Percentiles rank a stretch among this genome's conserved stretches.
Evolutionary conservation across 352 stramenopile species (phyloP).

Genomic region (Globisporangium barbulae): DNA sequence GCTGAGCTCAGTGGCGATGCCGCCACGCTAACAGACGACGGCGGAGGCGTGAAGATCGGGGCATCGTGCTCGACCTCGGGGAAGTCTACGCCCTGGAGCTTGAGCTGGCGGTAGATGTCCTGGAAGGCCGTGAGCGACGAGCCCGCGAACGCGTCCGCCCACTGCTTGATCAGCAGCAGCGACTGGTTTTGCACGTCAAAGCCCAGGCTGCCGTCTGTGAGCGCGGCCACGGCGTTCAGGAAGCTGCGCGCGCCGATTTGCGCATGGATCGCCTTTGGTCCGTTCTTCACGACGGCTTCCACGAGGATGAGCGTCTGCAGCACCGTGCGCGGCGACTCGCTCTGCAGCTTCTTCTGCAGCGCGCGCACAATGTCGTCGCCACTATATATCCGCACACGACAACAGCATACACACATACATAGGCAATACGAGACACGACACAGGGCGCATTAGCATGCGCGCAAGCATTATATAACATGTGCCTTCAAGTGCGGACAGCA

Average conservation of each 20-base stretch:
- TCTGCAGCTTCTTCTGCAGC: constrained; percentile 60
- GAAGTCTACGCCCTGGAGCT: constrained; percentile 70
- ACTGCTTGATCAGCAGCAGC: constrained; percentile 78
- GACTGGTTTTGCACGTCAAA: constrained; percentile 78
- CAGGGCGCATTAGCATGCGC: not conserved
- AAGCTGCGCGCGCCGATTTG: constrained; percentile 62
- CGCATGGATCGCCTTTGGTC: constrained; percentile 45
- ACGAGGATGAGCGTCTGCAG: constrained; percentile 60
- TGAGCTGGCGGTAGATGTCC: constrained; percentile 74
- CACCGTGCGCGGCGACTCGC: constrained; percentile 33
- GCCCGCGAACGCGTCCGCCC: constrained; percentile 63
- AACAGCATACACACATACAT: not conserved
- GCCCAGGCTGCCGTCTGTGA: constrained; percentile 62
- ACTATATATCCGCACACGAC: constrained; percentile 15
- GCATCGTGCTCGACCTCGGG: constrained; percentile 64
- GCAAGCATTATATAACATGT: not conserved
- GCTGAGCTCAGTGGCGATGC: constrained; percentile 9
- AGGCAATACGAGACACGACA: not conserved
- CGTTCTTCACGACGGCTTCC: constrained; percentile 82
- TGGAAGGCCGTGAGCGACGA: constrained; percentile 57
- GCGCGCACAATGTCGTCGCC: constrained; percentile 61
- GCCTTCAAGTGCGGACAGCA: not conserved
- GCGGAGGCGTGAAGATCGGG: constrained; percentile 69
- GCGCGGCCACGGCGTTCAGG: constrained; percentile 57
- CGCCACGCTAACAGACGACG: constrained; percentile 18